Conservation (phyloP, 1,139 yeast genomes). For the Hyphopichia pseudoburtonii region DNA sequence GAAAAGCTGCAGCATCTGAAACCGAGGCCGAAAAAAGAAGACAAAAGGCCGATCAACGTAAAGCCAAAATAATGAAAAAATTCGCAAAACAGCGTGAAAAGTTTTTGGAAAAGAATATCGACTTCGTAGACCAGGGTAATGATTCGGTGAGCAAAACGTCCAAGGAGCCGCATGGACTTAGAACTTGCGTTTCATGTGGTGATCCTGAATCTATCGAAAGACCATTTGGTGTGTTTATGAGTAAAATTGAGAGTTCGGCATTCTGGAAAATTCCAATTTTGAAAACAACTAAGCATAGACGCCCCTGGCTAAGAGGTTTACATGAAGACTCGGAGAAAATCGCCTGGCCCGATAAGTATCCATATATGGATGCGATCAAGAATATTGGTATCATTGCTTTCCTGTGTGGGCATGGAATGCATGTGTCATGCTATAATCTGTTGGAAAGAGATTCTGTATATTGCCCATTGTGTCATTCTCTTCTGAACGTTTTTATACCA, state of each 20-base stretch:
- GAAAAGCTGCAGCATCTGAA: conserved; percentile 26
- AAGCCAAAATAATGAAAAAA: conserved; percentile 39
- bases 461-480: conserved; percentile 65
- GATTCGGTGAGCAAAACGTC: conserved; percentile 8
- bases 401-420: conserved; percentile 69
- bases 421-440: conserved; percentile 50
- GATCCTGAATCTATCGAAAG: conserved; percentile 48
- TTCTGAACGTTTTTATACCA: conserved; percentile 45
- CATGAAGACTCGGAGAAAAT: background rate
- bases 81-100: conserved; percentile 43
- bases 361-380: background rate
- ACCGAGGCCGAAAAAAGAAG: conserved; percentile 46
- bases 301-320: background rate
- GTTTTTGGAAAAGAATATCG: conserved; percentile 32
- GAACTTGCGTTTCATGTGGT: conserved; percentile 68
- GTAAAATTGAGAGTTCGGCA: conserved; percentile 33
- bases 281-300: background rate
- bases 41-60: conserved; percentile 38
- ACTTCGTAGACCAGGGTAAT: conserved; percentile 13
- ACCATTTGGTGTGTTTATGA: conserved; percentile 56
- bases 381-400: background rate
- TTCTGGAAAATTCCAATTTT: conserved; percentile 50
- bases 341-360: conserved; percentile 1
- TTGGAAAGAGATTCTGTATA: conserved; percentile 33
- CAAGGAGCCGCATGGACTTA: conserved; percentile 11